Base-by-base conservation (phyloP, 169 alveolate genomes). In the Cryptosporidium sp. region DNA sequence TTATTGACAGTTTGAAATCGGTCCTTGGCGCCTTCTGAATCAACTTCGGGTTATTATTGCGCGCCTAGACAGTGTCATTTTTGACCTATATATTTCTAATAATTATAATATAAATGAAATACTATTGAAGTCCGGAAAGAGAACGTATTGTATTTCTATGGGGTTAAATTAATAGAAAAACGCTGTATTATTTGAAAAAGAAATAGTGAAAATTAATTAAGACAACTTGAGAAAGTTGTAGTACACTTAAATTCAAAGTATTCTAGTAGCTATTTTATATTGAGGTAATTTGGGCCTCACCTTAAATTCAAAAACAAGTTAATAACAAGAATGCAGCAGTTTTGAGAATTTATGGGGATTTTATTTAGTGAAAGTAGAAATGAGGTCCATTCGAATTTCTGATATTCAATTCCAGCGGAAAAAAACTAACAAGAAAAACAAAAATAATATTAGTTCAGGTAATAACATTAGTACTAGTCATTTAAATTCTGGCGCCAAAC, bases 301-400 rank as follows among this genome's bases (percentile, higher is more conserved):
- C 9, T 45, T 14, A 3, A 45, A 45, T 48, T 16, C 6, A 48
- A 48, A 45, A 14, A 16, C 48, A 41, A 41, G 48, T 41, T 41
- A 9, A 41, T 41, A 41, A 16, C 8, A 45, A 41, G 9, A 48
- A 48, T 48, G 55, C 8, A 48, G 12, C 23, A 14, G 5, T 48
- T 0, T 10, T 2, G 55, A 16, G 2, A 16, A 5, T 55, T 26
- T 3, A 8, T 12, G 37, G 5, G 37, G 12, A 21, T 26, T 23
- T 26, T 23, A 23, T 26, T 21, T 5, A 51, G 35, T n/a, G 10
- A 21, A 16, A 26, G 5, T 2, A 16, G 50, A 50, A 43, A 73
- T 73, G 86, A 59, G 33, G 50, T 16, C 86, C 18, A 31, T 73
- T 21, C 51, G 86, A 45, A 52, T 73, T 58, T 73, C 86, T 14